These are phyloP conservation scores for Trametes sp. DNA, from an alignment of 1,284 basidiomycete species.

Conservation along the genomic window DNA sequence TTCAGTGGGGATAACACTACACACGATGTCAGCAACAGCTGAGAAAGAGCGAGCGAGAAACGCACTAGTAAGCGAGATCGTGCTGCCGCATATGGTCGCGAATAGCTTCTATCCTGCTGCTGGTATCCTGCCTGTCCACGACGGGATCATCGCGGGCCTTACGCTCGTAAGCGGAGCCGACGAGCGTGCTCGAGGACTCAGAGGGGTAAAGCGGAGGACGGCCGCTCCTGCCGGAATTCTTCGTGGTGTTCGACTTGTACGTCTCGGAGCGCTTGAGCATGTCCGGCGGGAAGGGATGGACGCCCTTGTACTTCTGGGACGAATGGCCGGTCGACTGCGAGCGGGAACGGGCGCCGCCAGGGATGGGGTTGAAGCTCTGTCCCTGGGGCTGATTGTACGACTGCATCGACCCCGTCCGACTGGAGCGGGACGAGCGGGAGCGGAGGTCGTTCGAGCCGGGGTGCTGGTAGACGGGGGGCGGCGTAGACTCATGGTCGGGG, in stretches of 20 bases:
- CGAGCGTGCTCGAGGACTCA: slow-evolving; percentile 73
- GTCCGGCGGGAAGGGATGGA: slow-evolving; percentile 23
- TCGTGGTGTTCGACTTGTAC: slow-evolving; percentile 38
- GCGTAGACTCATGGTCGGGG: slow-evolving; percentile 34
- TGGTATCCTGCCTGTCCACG: slow-evolving; percentile 62
- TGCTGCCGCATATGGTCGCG: slow-evolving; percentile 77
- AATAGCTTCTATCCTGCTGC: slow-evolving; percentile 69
- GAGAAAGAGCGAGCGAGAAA: slow-evolving; percentile 33
- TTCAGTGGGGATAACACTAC: slow-evolving; percentile 79
- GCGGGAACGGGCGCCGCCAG: slow-evolving; percentile 14
- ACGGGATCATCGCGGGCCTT: slow-evolving; percentile 72
- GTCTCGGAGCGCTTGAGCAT: slow-evolving; percentile 39
- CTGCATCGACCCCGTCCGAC: slow-evolving; percentile 42
- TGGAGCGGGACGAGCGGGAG: slow-evolving; percentile 42
- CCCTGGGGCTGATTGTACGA: slow-evolving; percentile 31
- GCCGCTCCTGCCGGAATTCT: slow-evolving; percentile 28
- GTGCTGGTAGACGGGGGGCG: slow-evolving; percentile 49
- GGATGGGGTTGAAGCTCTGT: slow-evolving; percentile 15
- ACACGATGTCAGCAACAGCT: slow-evolving; percentile 18
- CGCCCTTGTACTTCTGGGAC: slow-evolving; percentile 26
- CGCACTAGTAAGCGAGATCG: slow-evolving; percentile 87
- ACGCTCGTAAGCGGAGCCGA: slow-evolving; percentile 72
- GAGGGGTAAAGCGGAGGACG: slow-evolving; percentile 58
- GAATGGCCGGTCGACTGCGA: slow-evolving; percentile 26
- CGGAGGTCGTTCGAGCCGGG: slow-evolving; percentile 26